phyloP scores from a whole-genome alignment of 495 filamentous ascomycete species.

The Neurospora terricola region DNA sequence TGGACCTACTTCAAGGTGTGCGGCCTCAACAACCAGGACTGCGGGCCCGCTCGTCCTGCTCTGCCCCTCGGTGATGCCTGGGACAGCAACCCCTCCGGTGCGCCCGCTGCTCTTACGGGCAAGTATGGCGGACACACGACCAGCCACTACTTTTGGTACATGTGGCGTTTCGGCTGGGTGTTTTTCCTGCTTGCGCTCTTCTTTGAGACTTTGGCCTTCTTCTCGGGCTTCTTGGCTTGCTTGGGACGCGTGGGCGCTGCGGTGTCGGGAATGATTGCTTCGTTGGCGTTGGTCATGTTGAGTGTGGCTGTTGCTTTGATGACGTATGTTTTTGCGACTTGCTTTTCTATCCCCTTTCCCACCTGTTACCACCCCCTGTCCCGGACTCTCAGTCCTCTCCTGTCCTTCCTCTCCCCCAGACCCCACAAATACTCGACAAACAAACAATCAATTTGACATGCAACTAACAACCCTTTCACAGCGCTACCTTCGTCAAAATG shows the following conservation, averaged over 20 bases:
- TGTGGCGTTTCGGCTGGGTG: slow-evolving; percentile 58
- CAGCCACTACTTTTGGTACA: slow-evolving; percentile 39
- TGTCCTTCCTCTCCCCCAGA: neutral
- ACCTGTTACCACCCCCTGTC: neutral
- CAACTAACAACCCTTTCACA: neutral
- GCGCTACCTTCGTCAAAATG: slow-evolving; percentile 60
- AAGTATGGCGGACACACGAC: slow-evolving; percentile 37
- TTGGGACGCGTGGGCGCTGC: slow-evolving; percentile 38
- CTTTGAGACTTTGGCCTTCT: slow-evolving; percentile 45
- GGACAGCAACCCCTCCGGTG: slow-evolving; percentile 26
- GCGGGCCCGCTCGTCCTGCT: slow-evolving; percentile 32
- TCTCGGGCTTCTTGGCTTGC: slow-evolving; percentile 41
- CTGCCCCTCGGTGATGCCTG: slow-evolving; percentile 43
- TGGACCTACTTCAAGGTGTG: slow-evolving; percentile 83
- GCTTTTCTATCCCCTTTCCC: neutral
- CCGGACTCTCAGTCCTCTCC: neutral
- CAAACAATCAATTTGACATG: neutral
- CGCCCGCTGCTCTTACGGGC: slow-evolving; percentile 33
- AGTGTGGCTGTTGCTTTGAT: slow-evolving; percentile 39
- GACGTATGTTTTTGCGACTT: slow-evolving; percentile 31
- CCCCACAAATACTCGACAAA: neutral
- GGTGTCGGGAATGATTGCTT: slow-evolving; percentile 28
- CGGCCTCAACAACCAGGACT: slow-evolving; percentile 38
- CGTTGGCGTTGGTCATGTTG: slow-evolving; percentile 33
- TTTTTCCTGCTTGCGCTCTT: slow-evolving; percentile 66